Evolutionary conservation across 2,329 filamentous ascomycete species (phyloP).

Genomic region (Clarireedia paspali): DNA sequence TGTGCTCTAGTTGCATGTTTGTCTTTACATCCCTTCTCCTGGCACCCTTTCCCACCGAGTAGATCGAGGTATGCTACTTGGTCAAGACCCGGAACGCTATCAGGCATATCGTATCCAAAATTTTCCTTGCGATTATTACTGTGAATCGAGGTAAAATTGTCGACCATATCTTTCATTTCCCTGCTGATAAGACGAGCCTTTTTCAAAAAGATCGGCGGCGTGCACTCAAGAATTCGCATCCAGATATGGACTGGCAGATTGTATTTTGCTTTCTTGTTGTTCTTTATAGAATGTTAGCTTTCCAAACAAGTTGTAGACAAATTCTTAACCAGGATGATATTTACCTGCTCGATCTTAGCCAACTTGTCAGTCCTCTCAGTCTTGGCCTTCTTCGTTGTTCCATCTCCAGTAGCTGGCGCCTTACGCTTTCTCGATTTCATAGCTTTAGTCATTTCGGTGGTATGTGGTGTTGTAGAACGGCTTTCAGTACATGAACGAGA

Average conservation of each 20-base stretch:
- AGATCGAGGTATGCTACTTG: constrained; percentile 25
- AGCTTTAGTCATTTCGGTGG: background rate
- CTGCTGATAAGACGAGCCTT: constrained; percentile 23
- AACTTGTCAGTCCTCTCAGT: constrained; percentile 11
- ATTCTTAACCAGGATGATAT: background rate
- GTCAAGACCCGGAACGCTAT: constrained; percentile 14
- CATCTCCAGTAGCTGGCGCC: background rate
- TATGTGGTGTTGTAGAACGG: constrained; percentile 3
- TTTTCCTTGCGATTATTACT: constrained; percentile 26
- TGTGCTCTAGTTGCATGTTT: constrained; percentile 23
- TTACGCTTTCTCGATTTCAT: constrained; percentile 14
- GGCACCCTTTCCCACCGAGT: constrained; percentile 26
- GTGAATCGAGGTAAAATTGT: constrained; percentile 22
- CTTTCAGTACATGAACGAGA: constrained; percentile 6
- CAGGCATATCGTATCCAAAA: constrained; percentile 25
- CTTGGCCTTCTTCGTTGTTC: constrained; percentile 13
- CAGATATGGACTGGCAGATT: constrained; percentile 18
- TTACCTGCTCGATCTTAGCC: constrained; percentile 16
- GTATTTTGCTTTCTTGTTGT: constrained; percentile 11
- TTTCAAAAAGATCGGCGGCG: constrained; percentile 24
- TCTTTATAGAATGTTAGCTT: constrained; percentile 12
- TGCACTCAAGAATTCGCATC: constrained; percentile 27
- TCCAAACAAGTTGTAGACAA: background rate
- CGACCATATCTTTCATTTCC: constrained; percentile 17
- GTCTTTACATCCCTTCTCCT: constrained; percentile 20